Percentiles rank a stretch among this genome's conserved stretches.
These are phyloP conservation scores for Lodderomyces theae DNA, from an alignment of 1,139 yeast species.

Conservation along the genomic window DNA sequence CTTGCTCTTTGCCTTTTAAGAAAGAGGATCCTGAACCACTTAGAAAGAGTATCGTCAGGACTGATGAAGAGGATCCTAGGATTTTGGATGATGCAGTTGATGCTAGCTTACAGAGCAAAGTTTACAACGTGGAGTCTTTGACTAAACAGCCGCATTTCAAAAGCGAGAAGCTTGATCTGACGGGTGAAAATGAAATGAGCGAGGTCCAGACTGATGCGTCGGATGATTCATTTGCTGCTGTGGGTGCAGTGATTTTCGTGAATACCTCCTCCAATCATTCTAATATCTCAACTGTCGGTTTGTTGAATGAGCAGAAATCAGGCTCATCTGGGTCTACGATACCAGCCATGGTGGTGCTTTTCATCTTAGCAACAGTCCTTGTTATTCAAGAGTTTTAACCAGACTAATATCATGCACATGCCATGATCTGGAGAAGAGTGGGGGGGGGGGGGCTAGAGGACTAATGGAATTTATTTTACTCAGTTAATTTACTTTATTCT, in stretches of 20 bases:
- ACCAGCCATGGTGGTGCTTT: not conserved
- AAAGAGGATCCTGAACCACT: conserved; percentile 26
- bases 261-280: not conserved
- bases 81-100: conserved; percentile 8
- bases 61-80: conserved; percentile 7
- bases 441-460: no score
- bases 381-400: not conserved
- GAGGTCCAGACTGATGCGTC: no score
- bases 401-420: no score
- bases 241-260: not conserved
- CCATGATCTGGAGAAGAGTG: not conserved
- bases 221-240: no score
- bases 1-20: conserved; percentile 49
- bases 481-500: no score
- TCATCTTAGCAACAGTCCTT: not conserved
- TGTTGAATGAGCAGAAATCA: not conserved
- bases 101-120: conserved; percentile 12
- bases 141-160: conserved; percentile 9
- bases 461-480: no score
- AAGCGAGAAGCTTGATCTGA: conserved; percentile 13
- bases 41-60: conserved; percentile 1
- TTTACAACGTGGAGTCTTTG: conserved; percentile 6
- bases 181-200: conserved; percentile 8
- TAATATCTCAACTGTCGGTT: not conserved
- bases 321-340: not conserved